Conservation (phyloP, 1,284 basidiomycete species). For the Meira miltonrushii region DNA sequence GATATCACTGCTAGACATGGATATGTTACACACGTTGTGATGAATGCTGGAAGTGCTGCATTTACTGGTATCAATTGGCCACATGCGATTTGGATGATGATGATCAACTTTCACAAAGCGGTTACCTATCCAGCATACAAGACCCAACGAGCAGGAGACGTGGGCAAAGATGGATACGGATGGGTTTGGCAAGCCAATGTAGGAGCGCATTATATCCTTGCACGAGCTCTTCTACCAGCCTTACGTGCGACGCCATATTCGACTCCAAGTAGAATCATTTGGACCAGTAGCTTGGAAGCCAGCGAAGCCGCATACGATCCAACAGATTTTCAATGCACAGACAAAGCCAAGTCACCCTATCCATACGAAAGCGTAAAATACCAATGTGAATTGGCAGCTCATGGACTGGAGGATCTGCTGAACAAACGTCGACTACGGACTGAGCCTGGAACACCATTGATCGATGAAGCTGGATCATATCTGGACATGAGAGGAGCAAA, state of each 20-base stretch:
- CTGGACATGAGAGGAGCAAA: background rate
- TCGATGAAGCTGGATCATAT: background rate
- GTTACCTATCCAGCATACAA: slow-evolving; percentile 51
- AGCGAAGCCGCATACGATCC: slow-evolving; percentile 38
- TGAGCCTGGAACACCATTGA: slow-evolving; percentile 29
- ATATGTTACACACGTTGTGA: slow-evolving; percentile 50
- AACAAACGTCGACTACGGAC: slow-evolving; percentile 25
- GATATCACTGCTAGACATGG: slow-evolving; percentile 27
- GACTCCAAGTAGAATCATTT: slow-evolving; percentile 45
- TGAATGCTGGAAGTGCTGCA: slow-evolving; percentile 50
- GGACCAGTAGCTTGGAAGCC: slow-evolving; percentile 52
- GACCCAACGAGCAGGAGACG: slow-evolving; percentile 45
- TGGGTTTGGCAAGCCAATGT: slow-evolving; percentile 53
- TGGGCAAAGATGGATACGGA: slow-evolving; percentile 46
- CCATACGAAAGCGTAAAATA: slow-evolving; percentile 53
- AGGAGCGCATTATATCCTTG: slow-evolving; percentile 49
- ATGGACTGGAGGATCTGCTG: slow-evolving; percentile 45
- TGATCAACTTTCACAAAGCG: slow-evolving; percentile 43
- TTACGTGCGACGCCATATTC: slow-evolving; percentile 42
- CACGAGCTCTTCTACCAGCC: slow-evolving; percentile 33
- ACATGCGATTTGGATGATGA: slow-evolving; percentile 38
- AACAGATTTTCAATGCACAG: slow-evolving; percentile 46
- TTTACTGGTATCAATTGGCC: slow-evolving; percentile 49
- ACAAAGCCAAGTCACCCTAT: slow-evolving; percentile 25
- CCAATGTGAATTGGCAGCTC: slow-evolving; percentile 50